Base-by-base conservation (phyloP, 306 rosid species). In the Vicia villosa region DNA sequence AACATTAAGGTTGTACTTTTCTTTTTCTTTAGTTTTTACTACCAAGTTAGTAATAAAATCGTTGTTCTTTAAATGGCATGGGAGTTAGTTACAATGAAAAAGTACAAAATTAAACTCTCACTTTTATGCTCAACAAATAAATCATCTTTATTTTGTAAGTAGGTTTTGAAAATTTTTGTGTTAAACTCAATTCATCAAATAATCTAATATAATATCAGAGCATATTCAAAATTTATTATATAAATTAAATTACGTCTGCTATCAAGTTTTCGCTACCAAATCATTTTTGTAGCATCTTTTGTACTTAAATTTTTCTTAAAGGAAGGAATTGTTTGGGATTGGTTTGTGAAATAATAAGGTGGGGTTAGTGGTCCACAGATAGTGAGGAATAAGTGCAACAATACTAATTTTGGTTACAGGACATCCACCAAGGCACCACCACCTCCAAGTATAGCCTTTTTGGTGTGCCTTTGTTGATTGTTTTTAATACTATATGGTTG, bases 321-420 rank as follows among this genome's bases (percentile, higher is more conserved):
- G 78, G 62, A 63, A 61, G 21, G 10, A 43, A 10, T 52, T 40
- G 30, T 24, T 75, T 49, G 41, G 65, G 30, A 50, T 11, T 38
- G 64, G 73, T 52, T 57, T 41, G 73, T 49, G 54, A 54, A 58
- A 47, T n/a, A 37, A 17, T 11, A 17, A 40, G 54, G 51, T 63
- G 70, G 63, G 49, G 30, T 30, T 4, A 37, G 73, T 72, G 80
- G 85, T 81, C 85, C 88, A 81, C 78, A 50, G 0, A 28, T 37
- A 11, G 69, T 54, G 74, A 21, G 75, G 41, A 63, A 63, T 66
- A 69, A 79, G 84, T 79, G 84, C 84, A 73, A 17, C 3, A 21
- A 50, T 56, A 45, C 82, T 50, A 73, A 40, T 41, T 73, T 77
- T 77, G 78, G 77, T 57, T 55, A 77, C 68, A 55, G 68, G 47